phyloP scores from a whole-genome alignment of 768 basidiomycete genomes.

The Leccinum incarnatum region DNA sequence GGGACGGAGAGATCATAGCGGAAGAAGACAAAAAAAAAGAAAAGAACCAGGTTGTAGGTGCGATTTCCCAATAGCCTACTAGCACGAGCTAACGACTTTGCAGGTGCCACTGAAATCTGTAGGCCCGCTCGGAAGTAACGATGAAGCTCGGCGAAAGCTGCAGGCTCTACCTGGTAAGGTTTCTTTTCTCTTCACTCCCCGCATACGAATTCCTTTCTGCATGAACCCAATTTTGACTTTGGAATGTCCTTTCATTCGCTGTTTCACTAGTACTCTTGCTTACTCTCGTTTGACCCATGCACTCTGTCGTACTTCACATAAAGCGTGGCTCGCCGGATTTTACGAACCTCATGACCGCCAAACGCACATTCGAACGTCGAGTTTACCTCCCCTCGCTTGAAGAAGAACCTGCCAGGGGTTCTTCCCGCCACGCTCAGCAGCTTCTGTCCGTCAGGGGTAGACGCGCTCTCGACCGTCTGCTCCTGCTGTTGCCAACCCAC shows the following conservation, averaged over 20 bases:
- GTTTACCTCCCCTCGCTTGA: not conserved
- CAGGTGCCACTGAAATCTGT: not conserved
- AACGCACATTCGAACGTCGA: conserved; percentile 8
- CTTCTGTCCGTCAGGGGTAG: conserved; percentile 8
- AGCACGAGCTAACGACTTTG: not conserved
- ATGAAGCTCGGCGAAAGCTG: conserved; percentile 10
- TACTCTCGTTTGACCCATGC: not conserved
- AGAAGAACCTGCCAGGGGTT: conserved; percentile 6
- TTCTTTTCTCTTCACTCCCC: conserved; percentile 1
- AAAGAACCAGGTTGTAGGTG: not conserved
- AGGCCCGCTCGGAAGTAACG: not conserved
- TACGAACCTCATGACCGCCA: conserved; percentile 21
- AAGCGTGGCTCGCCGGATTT: conserved; percentile 15
- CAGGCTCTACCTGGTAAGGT: conserved; percentile 13
- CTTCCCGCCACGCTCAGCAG: conserved; percentile 1
- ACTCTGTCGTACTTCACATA: not conserved
- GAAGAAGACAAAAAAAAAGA: not conserved
- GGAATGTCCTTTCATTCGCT: conserved; percentile 6
- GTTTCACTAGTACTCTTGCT: conserved; percentile 1
- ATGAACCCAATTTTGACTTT: not conserved
- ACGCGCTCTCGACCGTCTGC: conserved; percentile 13
- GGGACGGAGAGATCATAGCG: not conserved
- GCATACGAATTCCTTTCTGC: not conserved
- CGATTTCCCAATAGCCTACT: not conserved
- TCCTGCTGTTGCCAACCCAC: conserved; percentile 13